Conservation (phyloP, 2,329 filamentous ascomycete species). For the Penicillium verrucosum region DNA sequence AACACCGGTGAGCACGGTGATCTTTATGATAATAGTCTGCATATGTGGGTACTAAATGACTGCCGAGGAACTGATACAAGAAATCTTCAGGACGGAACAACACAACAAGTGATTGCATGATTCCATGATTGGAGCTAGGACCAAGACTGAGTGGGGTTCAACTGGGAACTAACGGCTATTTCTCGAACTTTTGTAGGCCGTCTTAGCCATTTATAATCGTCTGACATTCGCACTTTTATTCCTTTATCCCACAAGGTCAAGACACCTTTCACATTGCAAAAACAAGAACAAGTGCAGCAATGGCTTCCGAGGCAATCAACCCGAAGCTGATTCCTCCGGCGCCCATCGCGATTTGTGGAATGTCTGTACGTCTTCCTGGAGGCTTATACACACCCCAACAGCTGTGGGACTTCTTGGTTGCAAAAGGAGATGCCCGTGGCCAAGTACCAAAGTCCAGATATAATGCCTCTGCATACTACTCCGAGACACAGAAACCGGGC, state of each 20-base stretch:
- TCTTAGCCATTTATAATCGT: neutral
- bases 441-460: slow-evolving; percentile 23
- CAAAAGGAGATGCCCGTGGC: slow-evolving; percentile 7
- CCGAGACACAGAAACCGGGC: slow-evolving; percentile 10
- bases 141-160: neutral
- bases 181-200: neutral
- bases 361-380: slow-evolving; percentile 16
- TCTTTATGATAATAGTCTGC: neutral
- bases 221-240: neutral
- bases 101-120: neutral
- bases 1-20: neutral
- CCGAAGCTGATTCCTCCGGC: neutral
- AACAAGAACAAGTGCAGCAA: neutral
- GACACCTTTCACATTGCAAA: neutral
- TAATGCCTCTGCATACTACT: slow-evolving; percentile 21
- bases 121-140: neutral
- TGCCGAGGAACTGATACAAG: neutral
- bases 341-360: slow-evolving; percentile 14
- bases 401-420: slow-evolving; percentile 15
- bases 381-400: slow-evolving; percentile 11
- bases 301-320: neutral
- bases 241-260: neutral
- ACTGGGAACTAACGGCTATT: neutral
- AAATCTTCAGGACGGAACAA: neutral
- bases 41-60: neutral